Base-by-base conservation (phyloP, 2,329 filamentous ascomycete genomes). In the Neocatenulostroma microsporum region DNA sequence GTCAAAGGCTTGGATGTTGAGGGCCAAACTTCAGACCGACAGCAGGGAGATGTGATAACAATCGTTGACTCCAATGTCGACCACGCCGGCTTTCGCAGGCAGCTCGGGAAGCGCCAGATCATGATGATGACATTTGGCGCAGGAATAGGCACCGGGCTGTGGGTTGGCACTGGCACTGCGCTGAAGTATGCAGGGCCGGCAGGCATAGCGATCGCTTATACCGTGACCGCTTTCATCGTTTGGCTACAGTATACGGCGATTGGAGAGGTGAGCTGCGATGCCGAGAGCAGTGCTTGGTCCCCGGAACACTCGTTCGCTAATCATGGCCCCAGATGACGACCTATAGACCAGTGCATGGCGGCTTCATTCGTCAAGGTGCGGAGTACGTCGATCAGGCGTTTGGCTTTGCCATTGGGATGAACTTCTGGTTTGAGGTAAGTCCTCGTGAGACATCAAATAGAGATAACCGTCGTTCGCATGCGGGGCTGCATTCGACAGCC, bases 41-140 rank as follows among this genome's bases (percentile, higher is more conserved):
- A 34, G 26, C 38, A 34, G 17, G 30, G 6, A 39, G 35, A 6
- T 32, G n/a, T n/a, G n/a, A n/a, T n/a, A n/a, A n/a, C n/a, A n/a
- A n/a, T 42, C 14, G 29, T 45, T 6, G 25, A 29, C 2, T 38
- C 42, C 2, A 40, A 40, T 3, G 44, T 46, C 23, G 38, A 46
- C 21, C 29, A 46, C 35, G 55, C 53, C 12, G 58, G 57, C 2
- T 60, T 50, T 24, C 54, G 56, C 23, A 52, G 58, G 15, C 48
- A 46, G 17, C 49, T 61, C 11, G 49, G 49, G 1, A 49, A 55
- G 31, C 48, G 59, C 18, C 53, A 59, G 28, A 55, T 62, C 31
- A 62, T 62, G 53, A 61, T 62, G 57, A 57, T 61, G 53, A 60
- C 57, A 9, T 57, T 61, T 40, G 59, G 58, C 0, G 58, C 54